Evolutionary conservation across 2,329 filamentous ascomycete species (phyloP).

Genomic region (Paecilomyces variotii): DNA sequence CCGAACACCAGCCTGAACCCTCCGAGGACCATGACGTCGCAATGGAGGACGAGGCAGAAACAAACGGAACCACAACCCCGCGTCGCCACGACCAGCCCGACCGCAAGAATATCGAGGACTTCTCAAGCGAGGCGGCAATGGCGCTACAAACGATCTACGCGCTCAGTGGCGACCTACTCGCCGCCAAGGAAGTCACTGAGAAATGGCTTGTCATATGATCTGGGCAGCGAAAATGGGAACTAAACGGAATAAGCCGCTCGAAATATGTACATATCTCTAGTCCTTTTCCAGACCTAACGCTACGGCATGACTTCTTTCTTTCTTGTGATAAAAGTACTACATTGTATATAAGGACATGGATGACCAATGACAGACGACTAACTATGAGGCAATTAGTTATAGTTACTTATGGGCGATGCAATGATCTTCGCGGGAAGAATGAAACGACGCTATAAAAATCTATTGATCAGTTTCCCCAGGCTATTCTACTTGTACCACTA

Average conservation of each 20-base stretch:
- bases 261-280: too few relatives aligned
- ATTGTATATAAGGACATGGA: too few relatives aligned
- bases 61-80: background rate
- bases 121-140: conserved; percentile 64
- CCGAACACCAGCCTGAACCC: background rate
- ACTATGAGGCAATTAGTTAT: too few relatives aligned
- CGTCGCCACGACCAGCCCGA: background rate
- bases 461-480: too few relatives aligned
- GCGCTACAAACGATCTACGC: conserved; percentile 62
- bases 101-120: conserved; percentile 46
- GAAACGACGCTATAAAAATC: too few relatives aligned
- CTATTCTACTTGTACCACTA: too few relatives aligned
- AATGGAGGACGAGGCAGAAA: background rate
- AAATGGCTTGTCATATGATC: conserved; percentile 48
- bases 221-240: background rate
- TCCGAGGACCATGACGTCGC: background rate
- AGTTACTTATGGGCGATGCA: too few relatives aligned
- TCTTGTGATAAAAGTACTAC: too few relatives aligned
- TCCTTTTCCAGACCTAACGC: too few relatives aligned
- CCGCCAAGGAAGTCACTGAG: conserved; percentile 54
- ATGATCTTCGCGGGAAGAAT: too few relatives aligned
- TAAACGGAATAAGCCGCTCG: background rate
- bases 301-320: too few relatives aligned
- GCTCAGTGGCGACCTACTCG: conserved; percentile 53
- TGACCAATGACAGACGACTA: too few relatives aligned